Percentiles rank a stretch among this genome's conserved stretches.
Evolutionary conservation across 257 asterid species (phyloP).

Genomic region (Lycium ferocissimum): DNA sequence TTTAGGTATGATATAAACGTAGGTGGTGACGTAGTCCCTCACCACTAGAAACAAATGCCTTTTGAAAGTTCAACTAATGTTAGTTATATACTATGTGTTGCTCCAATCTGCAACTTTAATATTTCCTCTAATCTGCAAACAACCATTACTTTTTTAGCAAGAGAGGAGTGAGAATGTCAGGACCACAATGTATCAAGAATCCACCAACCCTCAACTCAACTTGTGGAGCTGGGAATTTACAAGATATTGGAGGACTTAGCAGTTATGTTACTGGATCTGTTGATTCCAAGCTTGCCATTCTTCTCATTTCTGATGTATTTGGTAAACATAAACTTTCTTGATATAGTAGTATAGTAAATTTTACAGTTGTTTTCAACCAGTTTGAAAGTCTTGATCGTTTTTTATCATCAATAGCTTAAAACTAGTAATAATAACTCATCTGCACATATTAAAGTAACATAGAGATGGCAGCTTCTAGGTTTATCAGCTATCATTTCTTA

Average conservation of each 20-base stretch:
- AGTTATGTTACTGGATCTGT: slow-evolving; percentile 54
- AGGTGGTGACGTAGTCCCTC: not conserved
- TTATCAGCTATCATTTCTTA: not conserved
- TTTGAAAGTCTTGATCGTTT: not conserved
- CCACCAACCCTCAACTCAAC: slow-evolving; percentile 51
- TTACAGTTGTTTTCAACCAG: not conserved
- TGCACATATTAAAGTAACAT: not conserved
- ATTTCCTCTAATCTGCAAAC: not conserved
- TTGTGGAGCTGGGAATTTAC: slow-evolving; percentile 48
- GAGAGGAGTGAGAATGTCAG: slow-evolving; percentile 46
- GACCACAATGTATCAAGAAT: slow-evolving; percentile 53
- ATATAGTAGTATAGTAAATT: not conserved
- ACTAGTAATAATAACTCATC: not conserved
- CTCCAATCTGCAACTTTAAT: not conserved
- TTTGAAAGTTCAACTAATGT: not conserved
- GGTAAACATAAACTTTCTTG: slow-evolving; percentile 42
- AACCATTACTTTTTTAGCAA: not conserved
- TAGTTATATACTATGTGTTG: not conserved
- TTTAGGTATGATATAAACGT: not conserved
- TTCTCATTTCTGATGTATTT: slow-evolving; percentile 61
- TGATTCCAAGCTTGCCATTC: slow-evolving; percentile 59
- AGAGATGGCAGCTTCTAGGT: not conserved
- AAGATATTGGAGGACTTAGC: slow-evolving; percentile 60
- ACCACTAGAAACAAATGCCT: not conserved
- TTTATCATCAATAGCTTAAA: not conserved